These are phyloP conservation scores for Globisporangium mamillatum DNA, from an alignment of 352 stramenopile species.

Conservation along the genomic window DNA sequence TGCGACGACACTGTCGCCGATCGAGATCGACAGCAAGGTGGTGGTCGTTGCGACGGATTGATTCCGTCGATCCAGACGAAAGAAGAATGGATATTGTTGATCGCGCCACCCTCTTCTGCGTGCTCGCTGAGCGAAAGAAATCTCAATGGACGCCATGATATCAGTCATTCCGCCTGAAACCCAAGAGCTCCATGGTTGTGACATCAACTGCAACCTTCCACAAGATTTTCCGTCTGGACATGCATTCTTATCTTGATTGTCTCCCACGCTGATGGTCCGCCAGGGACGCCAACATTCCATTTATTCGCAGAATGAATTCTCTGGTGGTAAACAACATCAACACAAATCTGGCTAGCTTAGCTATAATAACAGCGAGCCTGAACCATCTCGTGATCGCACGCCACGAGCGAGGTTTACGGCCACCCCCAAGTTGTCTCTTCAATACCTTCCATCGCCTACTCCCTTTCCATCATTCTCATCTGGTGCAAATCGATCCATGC, in stretches of 20 bases:
- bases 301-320: background rate
- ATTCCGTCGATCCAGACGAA: slow-evolving; percentile 6
- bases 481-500: background rate
- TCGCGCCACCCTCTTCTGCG: background rate
- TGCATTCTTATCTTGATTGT: background rate
- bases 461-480: background rate
- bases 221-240: background rate
- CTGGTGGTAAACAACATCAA: background rate
- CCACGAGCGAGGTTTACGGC: background rate
- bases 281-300: background rate
- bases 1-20: background rate
- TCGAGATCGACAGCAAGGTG: background rate
- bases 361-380: background rate
- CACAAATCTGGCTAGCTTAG: too few relatives aligned
- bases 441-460: background rate
- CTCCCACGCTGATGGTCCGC: background rate
- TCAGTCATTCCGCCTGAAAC: background rate
- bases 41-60: background rate
- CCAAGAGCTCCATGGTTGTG: too few relatives aligned
- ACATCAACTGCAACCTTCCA: background rate
- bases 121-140: background rate
- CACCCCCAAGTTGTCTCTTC: background rate
- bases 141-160: background rate
- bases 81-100: background rate
- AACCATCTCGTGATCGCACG: background rate